A percentile compares a stretch with the other conserved stretches of the same genome.
Conservation (phyloP, 805 yeast species). For the Barnettozyma sp. region DNA sequence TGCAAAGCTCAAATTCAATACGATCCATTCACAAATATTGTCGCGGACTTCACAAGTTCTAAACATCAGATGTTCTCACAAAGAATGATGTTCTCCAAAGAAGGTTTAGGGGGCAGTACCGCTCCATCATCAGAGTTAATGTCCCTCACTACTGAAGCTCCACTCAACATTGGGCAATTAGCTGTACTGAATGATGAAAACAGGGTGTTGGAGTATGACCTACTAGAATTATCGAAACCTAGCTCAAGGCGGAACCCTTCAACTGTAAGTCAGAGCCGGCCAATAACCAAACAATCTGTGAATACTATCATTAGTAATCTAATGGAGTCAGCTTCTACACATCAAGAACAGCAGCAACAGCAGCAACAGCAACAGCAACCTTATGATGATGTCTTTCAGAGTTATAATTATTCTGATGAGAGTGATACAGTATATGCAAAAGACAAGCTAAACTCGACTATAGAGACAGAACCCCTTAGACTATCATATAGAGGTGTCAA, state of each 20-base stretch:
- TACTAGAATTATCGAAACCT: slow-evolving; percentile 9
- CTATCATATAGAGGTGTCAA: slow-evolving; percentile 6
- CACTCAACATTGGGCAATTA: slow-evolving; percentile 2
- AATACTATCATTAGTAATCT: slow-evolving; percentile 10
- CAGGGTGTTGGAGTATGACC: slow-evolving; percentile 13
- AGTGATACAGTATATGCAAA: slow-evolving; percentile 2
- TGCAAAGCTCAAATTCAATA: slow-evolving; percentile 10
- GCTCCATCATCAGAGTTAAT: slow-evolving; percentile 6
- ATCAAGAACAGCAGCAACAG: too few species aligned
- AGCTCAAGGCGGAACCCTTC: slow-evolving; percentile 1
- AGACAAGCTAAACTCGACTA: background rate
- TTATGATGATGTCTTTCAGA: slow-evolving; percentile 20
- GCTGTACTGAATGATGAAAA: slow-evolving; percentile 14
- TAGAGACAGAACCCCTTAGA: slow-evolving; percentile 5
- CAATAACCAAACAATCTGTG: slow-evolving; percentile 6
- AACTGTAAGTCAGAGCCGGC: background rate
- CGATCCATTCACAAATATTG: slow-evolving; percentile 14
- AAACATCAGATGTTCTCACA: slow-evolving; percentile 11
- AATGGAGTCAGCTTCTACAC: too few species aligned
- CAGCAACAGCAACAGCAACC: too few species aligned
- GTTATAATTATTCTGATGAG: slow-evolving; percentile 18
- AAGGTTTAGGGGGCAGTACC: too few species aligned
- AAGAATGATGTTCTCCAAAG: background rate
- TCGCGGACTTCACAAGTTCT: slow-evolving; percentile 22
- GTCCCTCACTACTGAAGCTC: slow-evolving; percentile 3